Evolutionary conservation across 2,329 filamentous ascomycete species (phyloP).

Genomic region (Ciborinia camelliae): DNA sequence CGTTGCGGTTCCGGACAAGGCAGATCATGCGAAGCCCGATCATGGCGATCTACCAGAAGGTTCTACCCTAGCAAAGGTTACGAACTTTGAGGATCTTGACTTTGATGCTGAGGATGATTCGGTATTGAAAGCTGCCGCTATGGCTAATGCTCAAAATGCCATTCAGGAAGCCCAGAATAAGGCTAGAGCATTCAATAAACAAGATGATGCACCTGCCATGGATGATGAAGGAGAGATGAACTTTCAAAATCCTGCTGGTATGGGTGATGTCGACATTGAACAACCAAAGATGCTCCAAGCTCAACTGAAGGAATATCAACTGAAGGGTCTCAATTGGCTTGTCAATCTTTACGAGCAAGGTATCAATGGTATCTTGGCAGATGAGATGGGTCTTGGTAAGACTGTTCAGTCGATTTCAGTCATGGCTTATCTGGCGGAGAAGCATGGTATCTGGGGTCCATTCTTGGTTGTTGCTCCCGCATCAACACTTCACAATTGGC

Average conservation of each 20-base stretch:
- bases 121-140: constrained; percentile 74
- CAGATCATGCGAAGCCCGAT: constrained; percentile 39
- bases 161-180: constrained; percentile 92
- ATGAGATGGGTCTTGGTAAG: constrained; percentile 99
- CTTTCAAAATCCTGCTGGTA: constrained; percentile 95
- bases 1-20: constrained; percentile 52
- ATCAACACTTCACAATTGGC: constrained; percentile 98
- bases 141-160: constrained; percentile 94
- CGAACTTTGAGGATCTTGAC: constrained; percentile 88
- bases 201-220: constrained; percentile 60
- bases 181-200: constrained; percentile 87
- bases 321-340: constrained; percentile 99
- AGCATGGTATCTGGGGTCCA: constrained; percentile 97
- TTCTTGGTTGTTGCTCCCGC: constrained; percentile 96
- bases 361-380: constrained; percentile 97
- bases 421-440: constrained; percentile 97
- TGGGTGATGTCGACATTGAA: constrained; percentile 90
- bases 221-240: constrained; percentile 98
- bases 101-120: constrained; percentile 95
- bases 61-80: constrained; percentile 68
- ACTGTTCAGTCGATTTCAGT: constrained; percentile 98
- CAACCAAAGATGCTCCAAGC: constrained; percentile 92
- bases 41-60: constrained; percentile 48
- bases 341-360: constrained; percentile 99
- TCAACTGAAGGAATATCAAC: constrained; percentile 95